Percentiles rank a stretch among this genome's conserved stretches.
Conservation (phyloP, 2,329 filamentous ascomycete species). For the Zymoseptoria ardabiliae region DNA sequence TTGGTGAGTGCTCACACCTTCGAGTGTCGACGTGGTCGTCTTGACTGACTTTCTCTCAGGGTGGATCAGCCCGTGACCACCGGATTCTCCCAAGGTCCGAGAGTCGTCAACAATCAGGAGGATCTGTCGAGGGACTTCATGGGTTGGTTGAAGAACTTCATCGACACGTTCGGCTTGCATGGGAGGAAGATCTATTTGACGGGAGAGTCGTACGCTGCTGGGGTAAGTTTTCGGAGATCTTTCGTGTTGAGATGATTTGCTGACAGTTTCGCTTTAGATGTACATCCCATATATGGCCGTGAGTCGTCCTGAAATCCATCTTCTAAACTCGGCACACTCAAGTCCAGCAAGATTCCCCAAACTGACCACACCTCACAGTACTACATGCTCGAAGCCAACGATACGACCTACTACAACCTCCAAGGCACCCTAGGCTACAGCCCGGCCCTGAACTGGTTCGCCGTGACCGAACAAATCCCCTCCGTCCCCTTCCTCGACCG, state of each 20-base stretch:
- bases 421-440: slow-evolving; percentile 27
- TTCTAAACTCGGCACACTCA: too few relatives aligned
- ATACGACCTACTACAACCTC: slow-evolving; percentile 28
- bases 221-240: neutral
- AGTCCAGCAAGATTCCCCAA: neutral
- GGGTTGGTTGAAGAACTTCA: slow-evolving; percentile 44
- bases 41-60: neutral
- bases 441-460: slow-evolving; percentile 41
- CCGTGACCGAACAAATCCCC: slow-evolving; percentile 23
- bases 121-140: slow-evolving; percentile 36
- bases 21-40: too few relatives aligned
- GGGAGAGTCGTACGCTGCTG: slow-evolving; percentile 12
- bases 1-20: slow-evolving; percentile 37
- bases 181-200: slow-evolving; percentile 40
- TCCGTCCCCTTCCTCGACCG: slow-evolving; percentile 3
- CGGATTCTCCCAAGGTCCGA: slow-evolving; percentile 35
- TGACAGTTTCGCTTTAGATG: slow-evolving; percentile 13
- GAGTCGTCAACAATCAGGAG: slow-evolving; percentile 29
- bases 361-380: neutral
- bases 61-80: slow-evolving; percentile 47
- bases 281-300: slow-evolving; percentile 29
- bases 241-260: too few relatives aligned
- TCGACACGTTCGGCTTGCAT: slow-evolving; percentile 42
- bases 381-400: slow-evolving; percentile 21
- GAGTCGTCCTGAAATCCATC: neutral